Base-by-base conservation (phyloP, 352 stramenopile species). In the Porosira glacialis region DNA sequence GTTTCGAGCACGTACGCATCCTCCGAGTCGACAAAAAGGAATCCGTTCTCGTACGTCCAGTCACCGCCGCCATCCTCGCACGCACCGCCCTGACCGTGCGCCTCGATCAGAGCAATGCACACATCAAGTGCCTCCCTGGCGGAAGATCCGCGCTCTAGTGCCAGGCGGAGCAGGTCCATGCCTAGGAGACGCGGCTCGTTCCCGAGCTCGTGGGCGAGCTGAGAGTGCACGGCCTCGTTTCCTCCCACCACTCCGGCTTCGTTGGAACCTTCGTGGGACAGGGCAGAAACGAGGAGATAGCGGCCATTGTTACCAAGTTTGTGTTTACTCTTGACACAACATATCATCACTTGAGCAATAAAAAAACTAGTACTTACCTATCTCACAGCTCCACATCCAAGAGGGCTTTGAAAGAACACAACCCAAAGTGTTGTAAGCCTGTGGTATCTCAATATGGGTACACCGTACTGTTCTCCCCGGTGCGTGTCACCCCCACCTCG, bases 41-140 rank as follows among this genome's bases (percentile, higher is more conserved):
- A 86, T 2, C 73, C 80, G 53, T 83, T 86, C 33, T 86, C 68
- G 39, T 86, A 86, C 1, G 60, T 72, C 61, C 78, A 83, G 11
- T 45, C 58, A 11, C 39, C 55, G 67, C 81, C 73, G 17, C 77
- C 53, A 44, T 86, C 22, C 2, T 62, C 66, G 70, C 78, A 86
- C 10, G 78, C 43, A 24, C 78, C 78, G 13, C 78, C 78, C 62
- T 86, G 78, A 15, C 72, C 73, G 65, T 76, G 59, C 59, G 65
- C 30, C 62, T 86, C 64, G 21, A 86, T 53, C 3, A 83, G 55
- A 11, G 61, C 1, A 21, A 70, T 86, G 27, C 78, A 81, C 17
- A 77, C 45, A 2, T 75, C 35, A 17, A 83, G 26, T 5, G 77
- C 68, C 10, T 77, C 17, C 44, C 50, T 67, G 1, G 77, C 33